Evolutionary conservation across 2,329 filamentous ascomycete species (phyloP).

Genomic region (Pseudogymnoascus pannorum): DNA sequence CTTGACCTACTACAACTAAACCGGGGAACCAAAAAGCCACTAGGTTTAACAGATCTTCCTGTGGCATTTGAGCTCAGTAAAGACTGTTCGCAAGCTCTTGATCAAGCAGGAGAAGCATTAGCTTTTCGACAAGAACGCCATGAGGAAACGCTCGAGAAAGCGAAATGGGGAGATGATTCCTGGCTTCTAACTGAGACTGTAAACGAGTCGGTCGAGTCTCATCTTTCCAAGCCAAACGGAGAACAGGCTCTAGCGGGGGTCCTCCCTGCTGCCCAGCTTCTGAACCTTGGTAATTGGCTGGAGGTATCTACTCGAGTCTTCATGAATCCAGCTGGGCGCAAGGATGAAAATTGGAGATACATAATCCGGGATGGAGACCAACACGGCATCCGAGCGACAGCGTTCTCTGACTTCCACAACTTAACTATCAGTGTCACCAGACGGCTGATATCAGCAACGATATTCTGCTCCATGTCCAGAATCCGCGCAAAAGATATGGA

Average conservation of each 20-base stretch:
- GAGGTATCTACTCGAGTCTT: constrained; percentile 59
- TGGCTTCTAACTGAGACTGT: constrained; percentile 55
- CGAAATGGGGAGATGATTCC: constrained; percentile 47
- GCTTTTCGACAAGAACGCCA: constrained; percentile 55
- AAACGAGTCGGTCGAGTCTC: constrained; percentile 18
- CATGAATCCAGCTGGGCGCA: constrained; percentile 58
- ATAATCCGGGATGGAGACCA: constrained; percentile 42
- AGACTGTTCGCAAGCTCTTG: constrained; percentile 58
- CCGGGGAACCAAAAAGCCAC: constrained; percentile 20
- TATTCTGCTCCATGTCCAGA: constrained; percentile 65
- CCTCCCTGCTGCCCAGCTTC: constrained; percentile 46
- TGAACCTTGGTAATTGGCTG: constrained; percentile 55
- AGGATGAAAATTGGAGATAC: constrained; percentile 60
- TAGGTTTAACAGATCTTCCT: constrained; percentile 52
- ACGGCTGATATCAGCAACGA: constrained; percentile 59
- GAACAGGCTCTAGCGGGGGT: constrained; percentile 25
- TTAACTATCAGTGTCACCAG: constrained; percentile 61
- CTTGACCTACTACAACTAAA: constrained; percentile 47
- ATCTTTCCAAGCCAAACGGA: constrained; percentile 16
- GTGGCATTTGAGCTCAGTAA: constrained; percentile 66
- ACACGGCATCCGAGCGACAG: constrained; percentile 67
- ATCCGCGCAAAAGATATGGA: constrained; percentile 41
- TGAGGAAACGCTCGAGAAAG: constrained; percentile 53
- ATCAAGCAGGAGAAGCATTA: constrained; percentile 60
- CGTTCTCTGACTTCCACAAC: constrained; percentile 68